Conservation (phyloP, 306 rosid species). For the Lathyrus tuberosus region DNA sequence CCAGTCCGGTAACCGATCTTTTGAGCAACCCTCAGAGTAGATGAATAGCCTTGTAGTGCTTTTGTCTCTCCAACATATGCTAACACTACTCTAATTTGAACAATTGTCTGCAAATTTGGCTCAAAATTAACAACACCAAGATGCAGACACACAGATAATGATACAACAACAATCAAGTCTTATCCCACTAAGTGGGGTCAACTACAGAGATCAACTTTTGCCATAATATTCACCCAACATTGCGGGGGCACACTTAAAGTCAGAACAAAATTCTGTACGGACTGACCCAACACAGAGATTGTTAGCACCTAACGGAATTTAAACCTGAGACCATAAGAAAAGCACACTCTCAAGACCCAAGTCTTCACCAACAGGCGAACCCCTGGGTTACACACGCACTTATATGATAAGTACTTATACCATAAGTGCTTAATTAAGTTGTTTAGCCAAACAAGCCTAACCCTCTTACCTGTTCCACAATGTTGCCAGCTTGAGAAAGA, state of each 20-base stretch:
- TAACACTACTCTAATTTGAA: slow-evolving; percentile 85
- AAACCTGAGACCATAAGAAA: too few relatives aligned
- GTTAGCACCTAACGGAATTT: too few relatives aligned
- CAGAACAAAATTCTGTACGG: too few relatives aligned
- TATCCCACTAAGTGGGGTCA: too few relatives aligned
- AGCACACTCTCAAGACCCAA: too few relatives aligned
- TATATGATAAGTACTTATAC: background rate
- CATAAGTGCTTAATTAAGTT: background rate
- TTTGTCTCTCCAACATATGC: slow-evolving; percentile 80
- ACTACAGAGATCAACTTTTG: too few relatives aligned
- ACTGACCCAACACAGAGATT: too few relatives aligned
- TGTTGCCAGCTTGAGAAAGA: slow-evolving; percentile 93
- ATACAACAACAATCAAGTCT: background rate
- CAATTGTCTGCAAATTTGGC: slow-evolving; percentile 64
- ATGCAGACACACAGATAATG: slow-evolving; percentile 10
- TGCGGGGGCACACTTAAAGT: too few relatives aligned
- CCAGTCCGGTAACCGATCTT: slow-evolving; percentile 86
- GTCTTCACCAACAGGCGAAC: too few relatives aligned
- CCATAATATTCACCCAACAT: too few relatives aligned
- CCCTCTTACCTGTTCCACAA: slow-evolving; percentile 75
- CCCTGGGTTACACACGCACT: background rate
- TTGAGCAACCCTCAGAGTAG: slow-evolving; percentile 78
- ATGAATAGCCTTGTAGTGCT: slow-evolving; percentile 73
- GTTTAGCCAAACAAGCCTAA: background rate
- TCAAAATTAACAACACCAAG: slow-evolving; percentile 39